A percentile compares a stretch with the other conserved stretches of the same genome.
These are phyloP conservation scores for Dentipellis fragilis DNA, from an alignment of 768 basidiomycete species.

Conservation along the genomic window DNA sequence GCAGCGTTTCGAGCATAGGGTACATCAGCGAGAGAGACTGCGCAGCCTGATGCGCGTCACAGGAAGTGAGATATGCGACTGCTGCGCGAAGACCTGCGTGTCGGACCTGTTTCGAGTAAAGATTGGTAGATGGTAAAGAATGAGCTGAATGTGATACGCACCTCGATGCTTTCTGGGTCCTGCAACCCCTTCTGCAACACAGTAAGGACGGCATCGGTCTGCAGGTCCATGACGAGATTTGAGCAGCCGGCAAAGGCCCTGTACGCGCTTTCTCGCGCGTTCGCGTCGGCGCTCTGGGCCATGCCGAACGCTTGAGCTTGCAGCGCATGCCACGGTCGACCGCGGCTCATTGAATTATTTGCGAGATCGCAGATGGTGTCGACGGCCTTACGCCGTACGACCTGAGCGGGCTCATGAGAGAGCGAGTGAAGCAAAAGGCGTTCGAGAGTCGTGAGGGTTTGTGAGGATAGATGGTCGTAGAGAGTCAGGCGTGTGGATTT, in stretches of 20 bases:
- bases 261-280: conserved; percentile 37
- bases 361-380: conserved; percentile 73
- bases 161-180: conserved; percentile 57
- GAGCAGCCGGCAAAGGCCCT: conserved; percentile 66
- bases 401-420: conserved; percentile 42
- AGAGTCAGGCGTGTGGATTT: conserved; percentile 42
- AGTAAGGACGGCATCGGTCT: conserved; percentile 55
- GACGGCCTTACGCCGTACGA: conserved; percentile 61
- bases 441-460: conserved; percentile 59
- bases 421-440: conserved; percentile 64
- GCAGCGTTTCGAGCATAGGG: conserved; percentile 69
- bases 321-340: conserved; percentile 74
- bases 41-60: conserved; percentile 49
- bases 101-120: conserved; percentile 40
- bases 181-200: conserved; percentile 62
- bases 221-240: conserved; percentile 68
- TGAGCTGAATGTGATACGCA: conserved; percentile 20
- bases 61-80: conserved; percentile 56
- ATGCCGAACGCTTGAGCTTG: conserved; percentile 65
- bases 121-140: background rate
- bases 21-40: conserved; percentile 52
- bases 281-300: conserved; percentile 30
- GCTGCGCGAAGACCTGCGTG: conserved; percentile 64
- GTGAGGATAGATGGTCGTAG: conserved; percentile 67
- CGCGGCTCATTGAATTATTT: conserved; percentile 63